Percentiles rank a stretch among this genome's conserved stretches.
phyloP scores from a whole-genome alignment of 1,284 basidiomycete genomes.

The Heterobasidion occidentale region DNA sequence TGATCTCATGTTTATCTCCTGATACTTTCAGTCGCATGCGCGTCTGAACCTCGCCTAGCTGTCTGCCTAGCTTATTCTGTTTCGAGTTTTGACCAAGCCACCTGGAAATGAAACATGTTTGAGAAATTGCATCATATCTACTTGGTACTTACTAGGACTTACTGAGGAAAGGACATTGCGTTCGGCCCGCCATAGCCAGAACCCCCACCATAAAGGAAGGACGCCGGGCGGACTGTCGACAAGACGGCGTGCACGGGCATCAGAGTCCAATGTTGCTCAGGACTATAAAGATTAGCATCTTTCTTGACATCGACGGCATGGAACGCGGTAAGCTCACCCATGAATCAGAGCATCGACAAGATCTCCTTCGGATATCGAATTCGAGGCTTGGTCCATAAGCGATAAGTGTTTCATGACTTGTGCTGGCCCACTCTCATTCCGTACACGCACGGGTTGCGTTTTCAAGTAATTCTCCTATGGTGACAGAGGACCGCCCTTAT shows the following conservation, averaged over 20 bases:
- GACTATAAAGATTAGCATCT: slow-evolving; percentile 33
- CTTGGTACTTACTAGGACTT: slow-evolving; percentile 20
- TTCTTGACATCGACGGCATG: background rate
- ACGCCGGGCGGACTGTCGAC: slow-evolving; percentile 84
- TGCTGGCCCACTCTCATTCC: slow-evolving; percentile 54
- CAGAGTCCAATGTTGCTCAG: slow-evolving; percentile 93
- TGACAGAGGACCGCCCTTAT: background rate
- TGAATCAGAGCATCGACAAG: slow-evolving; percentile 94
- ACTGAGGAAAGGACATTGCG: slow-evolving; percentile 78
- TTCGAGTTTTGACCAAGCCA: slow-evolving; percentile 99
- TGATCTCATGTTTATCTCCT: slow-evolving; percentile 82
- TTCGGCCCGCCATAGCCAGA: slow-evolving; percentile 63
- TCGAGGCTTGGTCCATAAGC: slow-evolving; percentile 83
- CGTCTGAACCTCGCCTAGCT: slow-evolving; percentile 87
- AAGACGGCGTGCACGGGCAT: slow-evolving; percentile 92
- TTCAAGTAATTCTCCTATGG: slow-evolving; percentile 87
- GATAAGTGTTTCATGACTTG: slow-evolving; percentile 66
- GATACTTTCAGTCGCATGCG: slow-evolving; percentile 93
- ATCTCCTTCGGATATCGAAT: slow-evolving; percentile 92
- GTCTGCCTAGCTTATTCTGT: slow-evolving; percentile 73
- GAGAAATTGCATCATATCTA: background rate
- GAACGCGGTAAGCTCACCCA: slow-evolving; percentile 40
- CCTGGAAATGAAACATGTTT: slow-evolving; percentile 28
- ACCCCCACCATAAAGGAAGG: slow-evolving; percentile 68
- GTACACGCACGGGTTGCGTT: slow-evolving; percentile 60